These are phyloP conservation scores for Beauveria australis DNA, from an alignment of 2,329 filamentous ascomycete species.

Conservation along the genomic window DNA sequence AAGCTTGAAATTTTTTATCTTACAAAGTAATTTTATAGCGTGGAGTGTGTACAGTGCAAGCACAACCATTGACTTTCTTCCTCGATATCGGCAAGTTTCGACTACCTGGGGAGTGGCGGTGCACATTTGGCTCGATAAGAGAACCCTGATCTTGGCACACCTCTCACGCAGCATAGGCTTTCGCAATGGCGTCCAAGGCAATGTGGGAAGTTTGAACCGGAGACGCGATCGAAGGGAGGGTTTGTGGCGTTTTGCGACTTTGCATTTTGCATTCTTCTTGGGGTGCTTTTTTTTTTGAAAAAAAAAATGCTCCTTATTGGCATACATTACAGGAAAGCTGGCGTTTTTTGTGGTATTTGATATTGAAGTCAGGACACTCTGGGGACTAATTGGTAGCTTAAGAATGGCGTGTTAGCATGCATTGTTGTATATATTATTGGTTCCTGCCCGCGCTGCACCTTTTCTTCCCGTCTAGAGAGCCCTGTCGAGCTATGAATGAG, in stretches of 20 bases:
- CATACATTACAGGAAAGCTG: not conserved
- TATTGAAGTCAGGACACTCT: not conserved
- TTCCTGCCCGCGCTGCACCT: not conserved
- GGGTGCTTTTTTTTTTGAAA: slow-evolving; percentile 9
- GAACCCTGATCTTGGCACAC: not conserved
- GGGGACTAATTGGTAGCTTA: not conserved
- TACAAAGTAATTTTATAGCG: too few relatives aligned
- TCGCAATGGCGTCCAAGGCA: slow-evolving; percentile 56
- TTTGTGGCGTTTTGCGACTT: too few relatives aligned
- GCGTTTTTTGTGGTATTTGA: not conserved
- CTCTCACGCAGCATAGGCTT: not conserved
- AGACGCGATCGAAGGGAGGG: slow-evolving; percentile 73
- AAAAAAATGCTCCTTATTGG: not conserved
- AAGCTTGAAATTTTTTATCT: too few relatives aligned
- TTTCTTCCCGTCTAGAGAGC: too few relatives aligned
- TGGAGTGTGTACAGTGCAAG: too few relatives aligned
- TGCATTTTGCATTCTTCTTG: too few relatives aligned
- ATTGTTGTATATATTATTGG: slow-evolving; percentile 1
- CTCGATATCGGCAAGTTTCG: not conserved
- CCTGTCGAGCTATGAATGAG: not conserved
- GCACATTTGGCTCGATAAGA: not conserved
- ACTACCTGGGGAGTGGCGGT: not conserved
- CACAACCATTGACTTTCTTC: too few relatives aligned
- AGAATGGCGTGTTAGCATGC: not conserved
- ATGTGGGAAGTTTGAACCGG: slow-evolving; percentile 98